A percentile compares a stretch with the other conserved stretches of the same genome.
These are phyloP conservation scores for Colletotrichum sp. DNA, from an alignment of 2,329 filamentous ascomycete species.

Conservation along the genomic window DNA sequence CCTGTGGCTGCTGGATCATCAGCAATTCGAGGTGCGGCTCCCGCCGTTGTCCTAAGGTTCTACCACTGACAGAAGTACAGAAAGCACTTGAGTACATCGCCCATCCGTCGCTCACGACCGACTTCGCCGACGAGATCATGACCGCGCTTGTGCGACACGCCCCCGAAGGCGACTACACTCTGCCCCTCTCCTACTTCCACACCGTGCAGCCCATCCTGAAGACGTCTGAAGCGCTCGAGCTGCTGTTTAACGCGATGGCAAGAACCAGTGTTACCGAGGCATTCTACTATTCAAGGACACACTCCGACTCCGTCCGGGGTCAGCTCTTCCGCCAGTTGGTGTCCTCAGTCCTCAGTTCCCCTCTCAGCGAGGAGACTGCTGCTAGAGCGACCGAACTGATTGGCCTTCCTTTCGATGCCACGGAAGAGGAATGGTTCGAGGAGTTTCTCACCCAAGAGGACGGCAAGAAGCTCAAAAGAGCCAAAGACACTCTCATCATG, in stretches of 20 bases:
- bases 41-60: too few species aligned
- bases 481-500: constrained; percentile 77
- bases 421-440: constrained; percentile 78
- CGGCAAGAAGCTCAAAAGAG: constrained; percentile 67
- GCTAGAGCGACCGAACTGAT: constrained; percentile 72
- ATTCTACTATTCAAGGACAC: constrained; percentile 73
- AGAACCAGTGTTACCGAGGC: constrained; percentile 73
- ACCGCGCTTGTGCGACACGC: constrained; percentile 68
- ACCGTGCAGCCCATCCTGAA: constrained; percentile 76
- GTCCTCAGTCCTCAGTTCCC: constrained; percentile 55
- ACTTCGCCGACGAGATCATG: constrained; percentile 85
- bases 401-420: constrained; percentile 71
- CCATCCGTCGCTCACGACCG: constrained; percentile 79
- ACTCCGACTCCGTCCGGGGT: constrained; percentile 65
- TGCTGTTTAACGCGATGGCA: constrained; percentile 73
- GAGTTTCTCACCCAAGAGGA: constrained; percentile 69
- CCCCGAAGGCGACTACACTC: constrained; percentile 61
- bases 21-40: constrained; percentile 65
- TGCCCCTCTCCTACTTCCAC: constrained; percentile 81
- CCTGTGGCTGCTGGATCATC: constrained; percentile 79
- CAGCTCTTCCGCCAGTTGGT: constrained; percentile 73
- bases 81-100: constrained; percentile 76
- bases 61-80: constrained; percentile 35
- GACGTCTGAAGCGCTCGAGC: constrained; percentile 63
- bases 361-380: constrained; percentile 45